Base-by-base conservation (phyloP, 2,329 filamentous ascomycete genomes). In the Westerdykella aurantiaca region DNA sequence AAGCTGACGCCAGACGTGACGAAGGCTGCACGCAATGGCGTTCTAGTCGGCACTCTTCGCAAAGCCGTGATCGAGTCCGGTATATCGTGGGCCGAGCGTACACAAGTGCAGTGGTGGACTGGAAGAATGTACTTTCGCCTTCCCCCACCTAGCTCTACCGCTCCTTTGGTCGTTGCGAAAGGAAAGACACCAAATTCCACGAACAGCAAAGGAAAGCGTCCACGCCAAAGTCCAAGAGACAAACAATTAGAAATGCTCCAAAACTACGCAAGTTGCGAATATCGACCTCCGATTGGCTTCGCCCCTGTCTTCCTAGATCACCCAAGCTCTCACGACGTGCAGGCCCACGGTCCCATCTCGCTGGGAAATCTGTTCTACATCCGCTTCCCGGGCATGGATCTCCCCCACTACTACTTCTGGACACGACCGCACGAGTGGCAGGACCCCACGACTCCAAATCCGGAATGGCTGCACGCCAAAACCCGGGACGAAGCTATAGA, bases 321-420 rank as follows among this genome's bases (percentile, higher is more conserved):
- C 33, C 39, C 37, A 6, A 12, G 12, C 12, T 11, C 35, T 7
- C n/a, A 39, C 12, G 22, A 45, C 10, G 21, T 29, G 16, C 17
- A 48, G 12, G 16, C 14, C 1, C 7, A 29, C 25, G 37, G 29
- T 4, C 5, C 43, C 13, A 39, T 37, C 7, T 37, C 37, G 4
- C 33, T 63, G 1, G 49, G 54, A 0, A 58, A 53, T 11, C 33
- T 66, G 13, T 62, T 53, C 38, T 67, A 51, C 31, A 48, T 66
- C 1, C 52, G 58, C 10, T 62, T 64, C 31, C 44, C 37, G 2
- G 52, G 53, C 2, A 58, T 55, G 33, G 53, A 60, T 37, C 41
- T 66, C 1, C 64, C 64, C 16, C 59, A 61, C 38, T 67, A 62
- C 44, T 63, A 56, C 29, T 67, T 65, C 42, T 65, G 61, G 61